Evolutionary conservation across 2,329 filamentous ascomycete species (phyloP).

Genomic region (Colletotrichum godetiae): DNA sequence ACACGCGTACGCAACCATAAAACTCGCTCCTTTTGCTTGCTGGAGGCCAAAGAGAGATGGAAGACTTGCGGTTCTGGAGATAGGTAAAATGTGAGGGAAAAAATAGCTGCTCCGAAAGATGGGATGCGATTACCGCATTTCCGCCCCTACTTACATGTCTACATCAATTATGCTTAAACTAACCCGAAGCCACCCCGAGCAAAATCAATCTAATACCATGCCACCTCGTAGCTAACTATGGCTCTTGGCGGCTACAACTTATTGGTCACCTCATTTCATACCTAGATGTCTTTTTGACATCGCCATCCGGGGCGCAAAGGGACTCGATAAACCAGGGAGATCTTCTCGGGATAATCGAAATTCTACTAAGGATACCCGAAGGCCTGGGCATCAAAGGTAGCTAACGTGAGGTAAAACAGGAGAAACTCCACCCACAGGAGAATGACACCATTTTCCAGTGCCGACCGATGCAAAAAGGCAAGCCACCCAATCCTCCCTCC

Average conservation of each 20-base stretch:
- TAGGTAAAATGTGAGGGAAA: background rate
- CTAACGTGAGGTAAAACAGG: background rate
- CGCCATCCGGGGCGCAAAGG: background rate
- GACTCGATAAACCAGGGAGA: background rate
- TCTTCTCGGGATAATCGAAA: background rate
- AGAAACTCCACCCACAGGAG: background rate
- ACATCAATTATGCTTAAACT: conserved; percentile 12
- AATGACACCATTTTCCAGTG: background rate
- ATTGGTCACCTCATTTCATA: background rate
- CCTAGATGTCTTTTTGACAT: background rate
- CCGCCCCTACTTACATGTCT: background rate
- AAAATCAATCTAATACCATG: background rate
- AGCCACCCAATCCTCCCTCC: background rate
- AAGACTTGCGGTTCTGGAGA: background rate
- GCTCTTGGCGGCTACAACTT: conserved; percentile 7
- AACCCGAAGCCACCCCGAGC: background rate
- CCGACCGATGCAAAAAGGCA: background rate
- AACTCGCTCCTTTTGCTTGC: background rate
- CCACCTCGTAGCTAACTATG: background rate
- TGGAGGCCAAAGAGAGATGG: background rate
- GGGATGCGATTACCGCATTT: background rate
- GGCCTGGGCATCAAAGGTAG: background rate
- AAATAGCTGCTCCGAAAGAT: background rate
- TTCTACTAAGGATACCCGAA: background rate
- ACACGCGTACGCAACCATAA: background rate